These are phyloP conservation scores for Hirsutella rhossiliensis DNA, from an alignment of 2,329 filamentous ascomycete species.

Conservation along the genomic window DNA sequence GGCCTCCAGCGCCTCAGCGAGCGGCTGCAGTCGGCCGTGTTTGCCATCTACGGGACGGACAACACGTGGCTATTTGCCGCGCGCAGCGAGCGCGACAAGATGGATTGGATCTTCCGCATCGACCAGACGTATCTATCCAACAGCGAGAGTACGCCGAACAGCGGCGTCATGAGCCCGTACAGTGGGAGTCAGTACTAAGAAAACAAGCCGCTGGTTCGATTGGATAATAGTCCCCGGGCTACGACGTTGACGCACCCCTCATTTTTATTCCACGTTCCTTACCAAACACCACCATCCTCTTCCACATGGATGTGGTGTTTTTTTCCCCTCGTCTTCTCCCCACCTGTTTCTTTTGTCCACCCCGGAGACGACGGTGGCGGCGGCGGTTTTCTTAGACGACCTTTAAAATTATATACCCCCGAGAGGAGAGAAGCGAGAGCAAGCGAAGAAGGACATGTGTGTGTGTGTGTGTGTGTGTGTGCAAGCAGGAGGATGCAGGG, in stretches of 20 bases:
- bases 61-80: conserved; percentile 95
- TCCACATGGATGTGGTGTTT: no score
- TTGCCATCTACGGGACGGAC: conserved; percentile 86
- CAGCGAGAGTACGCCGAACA: conserved; percentile 26
- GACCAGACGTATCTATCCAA: conserved; percentile 61
- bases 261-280: not conserved
- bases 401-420: no score
- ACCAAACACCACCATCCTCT: no score
- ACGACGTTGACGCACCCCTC: not conserved
- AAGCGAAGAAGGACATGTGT: no score
- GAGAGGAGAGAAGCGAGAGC: no score
- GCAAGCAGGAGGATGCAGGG: no score
- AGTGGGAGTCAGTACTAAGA: conserved; percentile 19
- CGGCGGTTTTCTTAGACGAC: no score
- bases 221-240: not conserved
- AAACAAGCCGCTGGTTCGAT: not conserved
- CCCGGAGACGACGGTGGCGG: no score
- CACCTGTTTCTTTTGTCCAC: no score
- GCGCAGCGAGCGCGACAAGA: conserved; percentile 79
- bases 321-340: no score
- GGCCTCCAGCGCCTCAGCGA: conserved; percentile 43
- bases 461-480: no score
- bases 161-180: conserved; percentile 22
- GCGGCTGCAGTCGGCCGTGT: conserved; percentile 60
- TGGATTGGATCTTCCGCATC: conserved; percentile 93